These are phyloP conservation scores for Rosa persica DNA, from an alignment of 306 rosid genomes.

Conservation along the genomic window DNA sequence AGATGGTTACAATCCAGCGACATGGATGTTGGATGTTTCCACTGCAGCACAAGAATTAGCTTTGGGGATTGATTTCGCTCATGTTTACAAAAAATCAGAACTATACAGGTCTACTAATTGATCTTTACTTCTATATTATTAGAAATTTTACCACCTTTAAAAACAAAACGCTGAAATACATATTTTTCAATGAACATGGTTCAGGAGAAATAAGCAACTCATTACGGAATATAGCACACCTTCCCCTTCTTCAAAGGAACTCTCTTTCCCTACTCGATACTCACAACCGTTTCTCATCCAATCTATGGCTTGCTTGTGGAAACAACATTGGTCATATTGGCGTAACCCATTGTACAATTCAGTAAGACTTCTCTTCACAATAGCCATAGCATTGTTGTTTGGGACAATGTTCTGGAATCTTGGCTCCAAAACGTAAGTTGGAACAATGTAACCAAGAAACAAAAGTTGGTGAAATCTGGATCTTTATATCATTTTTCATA, in stretches of 20 bases:
- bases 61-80: slow-evolving; percentile 42
- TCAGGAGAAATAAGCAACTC: slow-evolving; percentile 59
- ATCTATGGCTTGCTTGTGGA: slow-evolving; percentile 65
- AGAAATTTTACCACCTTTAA: not conserved
- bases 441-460: not conserved
- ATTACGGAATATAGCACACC: slow-evolving; percentile 56
- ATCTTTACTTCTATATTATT: not conserved
- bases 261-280: slow-evolving; percentile 48
- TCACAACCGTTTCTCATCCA: slow-evolving; percentile 48
- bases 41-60: slow-evolving; percentile 39
- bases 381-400: slow-evolving; percentile 51
- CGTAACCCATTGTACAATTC: slow-evolving; percentile 64
- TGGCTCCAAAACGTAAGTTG: slow-evolving; percentile 62
- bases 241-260: slow-evolving; percentile 48
- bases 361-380: slow-evolving; percentile 46
- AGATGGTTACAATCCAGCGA: slow-evolving; percentile 46
- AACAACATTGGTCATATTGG: slow-evolving; percentile 71
- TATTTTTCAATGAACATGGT: slow-evolving; percentile 12
- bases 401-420: slow-evolving; percentile 77
- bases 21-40: slow-evolving; percentile 61
- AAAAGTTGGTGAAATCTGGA: not conserved
- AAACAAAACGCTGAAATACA: not conserved
- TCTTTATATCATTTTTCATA: not conserved
- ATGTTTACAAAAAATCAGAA: slow-evolving; percentile 37
- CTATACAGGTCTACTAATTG: slow-evolving; percentile 32